These are phyloP conservation scores for Rhododendron ferrugineum DNA, from an alignment of 148 eudicot genomes.

Conservation along the genomic window DNA sequence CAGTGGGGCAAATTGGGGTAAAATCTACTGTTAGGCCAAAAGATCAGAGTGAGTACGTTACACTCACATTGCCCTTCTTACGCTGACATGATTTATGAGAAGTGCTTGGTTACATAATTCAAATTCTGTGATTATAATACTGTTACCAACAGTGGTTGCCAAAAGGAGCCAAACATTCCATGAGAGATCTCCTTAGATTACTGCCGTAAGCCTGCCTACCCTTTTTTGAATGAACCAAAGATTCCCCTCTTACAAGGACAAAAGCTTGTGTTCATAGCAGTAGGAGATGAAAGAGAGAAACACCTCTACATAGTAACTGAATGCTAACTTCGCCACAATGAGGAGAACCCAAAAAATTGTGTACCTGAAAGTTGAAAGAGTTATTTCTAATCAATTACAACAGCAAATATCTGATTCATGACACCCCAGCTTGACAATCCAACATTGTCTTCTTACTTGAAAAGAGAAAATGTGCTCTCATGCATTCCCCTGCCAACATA, in stretches of 20 bases:
- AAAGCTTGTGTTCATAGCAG: neutral
- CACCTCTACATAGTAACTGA: conserved; percentile 63
- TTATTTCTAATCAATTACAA: neutral
- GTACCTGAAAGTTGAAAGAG: conserved; percentile 37
- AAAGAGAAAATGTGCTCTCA: conserved; percentile 46
- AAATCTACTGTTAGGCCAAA: neutral
- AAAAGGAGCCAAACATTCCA: neutral
- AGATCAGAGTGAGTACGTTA: neutral
- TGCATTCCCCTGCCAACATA: conserved; percentile 82
- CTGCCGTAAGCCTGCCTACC: neutral
- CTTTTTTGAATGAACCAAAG: neutral
- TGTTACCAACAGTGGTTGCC: neutral
- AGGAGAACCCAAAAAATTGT: conserved; percentile 52
- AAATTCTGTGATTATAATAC: neutral
- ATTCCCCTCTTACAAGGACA: neutral
- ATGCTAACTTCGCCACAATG: conserved; percentile 50
- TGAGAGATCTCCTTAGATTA: neutral
- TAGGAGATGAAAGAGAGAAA: conserved; percentile 8
- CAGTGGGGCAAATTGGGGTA: neutral
- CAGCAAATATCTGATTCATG: neutral
- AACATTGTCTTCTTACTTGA: conserved; percentile 37
- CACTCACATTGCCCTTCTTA: neutral
- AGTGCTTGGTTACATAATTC: neutral
- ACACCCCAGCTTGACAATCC: neutral
- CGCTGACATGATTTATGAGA: neutral